Conservation (phyloP, 169 alveolate species). For the Eimeria nieschulzi region DNA sequence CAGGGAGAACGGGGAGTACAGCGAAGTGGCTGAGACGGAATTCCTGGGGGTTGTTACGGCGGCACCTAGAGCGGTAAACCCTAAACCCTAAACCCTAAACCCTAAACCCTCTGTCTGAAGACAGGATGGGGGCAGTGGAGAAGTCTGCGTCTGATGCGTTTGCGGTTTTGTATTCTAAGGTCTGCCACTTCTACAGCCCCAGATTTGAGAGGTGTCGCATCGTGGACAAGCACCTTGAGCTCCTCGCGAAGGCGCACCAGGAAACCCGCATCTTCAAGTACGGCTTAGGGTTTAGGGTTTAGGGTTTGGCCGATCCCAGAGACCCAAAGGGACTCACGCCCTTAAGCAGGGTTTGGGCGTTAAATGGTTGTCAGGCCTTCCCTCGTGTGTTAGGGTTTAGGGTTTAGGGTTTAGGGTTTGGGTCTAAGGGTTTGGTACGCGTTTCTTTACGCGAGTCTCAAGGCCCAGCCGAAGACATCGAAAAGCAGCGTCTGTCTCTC, state of each 20-base stretch:
- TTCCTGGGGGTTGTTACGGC: slow-evolving; percentile 63
- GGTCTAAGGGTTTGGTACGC: slow-evolving; percentile 16
- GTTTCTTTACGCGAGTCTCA: not conserved
- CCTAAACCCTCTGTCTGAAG: not conserved
- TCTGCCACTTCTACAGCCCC: slow-evolving; percentile 88
- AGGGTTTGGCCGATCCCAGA: not conserved
- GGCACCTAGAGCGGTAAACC: slow-evolving; percentile 56
- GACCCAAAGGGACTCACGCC: not conserved
- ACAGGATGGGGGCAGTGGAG: not conserved
- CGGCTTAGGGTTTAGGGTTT: slow-evolving; percentile 19
- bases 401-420: not conserved
- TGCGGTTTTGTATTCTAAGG: slow-evolving; percentile 51
- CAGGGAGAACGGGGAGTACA: slow-evolving; percentile 65
- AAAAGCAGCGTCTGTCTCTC: not conserved
- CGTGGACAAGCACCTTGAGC: slow-evolving; percentile 85
- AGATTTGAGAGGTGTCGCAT: slow-evolving; percentile 90
- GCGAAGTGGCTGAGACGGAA: slow-evolving; percentile 66
- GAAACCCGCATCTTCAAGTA: slow-evolving; percentile 85
- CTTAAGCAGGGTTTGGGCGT: not conserved
- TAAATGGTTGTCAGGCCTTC: not conserved
- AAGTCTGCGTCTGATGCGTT: not conserved
- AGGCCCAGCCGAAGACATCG: not conserved
- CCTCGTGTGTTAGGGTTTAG: not conserved
- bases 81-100: slow-evolving; percentile 39
- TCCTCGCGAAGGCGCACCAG: slow-evolving; percentile 84